Evolutionary conservation across 768 basidiomycete genomes (phyloP), one percentile per base, ranked within the genome.

Genomic region (Daedaleopsis sinensis): DNA sequence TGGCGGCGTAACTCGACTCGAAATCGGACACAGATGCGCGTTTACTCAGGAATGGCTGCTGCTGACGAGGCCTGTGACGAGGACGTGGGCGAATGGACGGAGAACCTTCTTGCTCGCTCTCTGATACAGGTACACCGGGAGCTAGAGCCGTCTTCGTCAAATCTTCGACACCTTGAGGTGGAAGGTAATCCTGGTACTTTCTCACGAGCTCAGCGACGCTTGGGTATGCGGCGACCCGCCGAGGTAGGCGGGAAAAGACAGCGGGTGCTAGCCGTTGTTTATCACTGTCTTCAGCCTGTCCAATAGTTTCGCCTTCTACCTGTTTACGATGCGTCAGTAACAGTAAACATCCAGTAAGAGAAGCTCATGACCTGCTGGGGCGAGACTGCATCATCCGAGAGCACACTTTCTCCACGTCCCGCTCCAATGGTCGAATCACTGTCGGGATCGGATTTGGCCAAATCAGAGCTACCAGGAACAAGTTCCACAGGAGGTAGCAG

Each of bases 1-100:
- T 95, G n/a, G 89, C 91, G 4, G 94, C 94, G 74, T 96, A 96
- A 50, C 94, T 87, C 58, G 90, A 86, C 75, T 96, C 95, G 56
- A 93, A 93, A 70, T 96, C 95, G 7, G 94, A 96, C 11, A 80
- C 79, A 10, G 89, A 88, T 42, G 84, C 75, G 64, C 85, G 86
- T 69, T 79, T 82, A 15, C 75, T 67, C 46, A 81, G 74, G 49
- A 79, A 66, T 37, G 80, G 82, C 67, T 85, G 84, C 59, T 84
- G 80, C 42, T 79, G 82, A 66, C 84, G 84, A 59, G 83, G 80
- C 37, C 78, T 78, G 65, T 80, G 84, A 39, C 85, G 81, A 19
- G 77, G 57, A 6, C 78, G 69, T 16, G 70, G 75, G 18, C 81
- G 82, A 12, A 68, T 60, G 16, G 46, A 16, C 57, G 66, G 57